Conservation (phyloP, 768 basidiomycete genomes). For the Boletus tylopilopsis region DNA sequence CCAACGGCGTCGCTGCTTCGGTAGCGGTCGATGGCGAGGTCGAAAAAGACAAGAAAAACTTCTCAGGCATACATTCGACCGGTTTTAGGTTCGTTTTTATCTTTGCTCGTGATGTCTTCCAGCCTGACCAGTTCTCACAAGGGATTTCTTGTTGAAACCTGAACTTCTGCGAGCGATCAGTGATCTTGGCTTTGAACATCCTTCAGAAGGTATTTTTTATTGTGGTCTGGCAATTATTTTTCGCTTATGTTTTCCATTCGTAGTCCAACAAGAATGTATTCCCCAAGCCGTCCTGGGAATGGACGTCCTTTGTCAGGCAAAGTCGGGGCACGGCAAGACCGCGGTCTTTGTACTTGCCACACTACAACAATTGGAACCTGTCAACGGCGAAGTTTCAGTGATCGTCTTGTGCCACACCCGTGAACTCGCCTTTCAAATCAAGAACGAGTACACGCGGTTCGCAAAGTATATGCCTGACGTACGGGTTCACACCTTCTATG, state of each 20-base stretch:
- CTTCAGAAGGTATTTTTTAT: constrained; percentile 79
- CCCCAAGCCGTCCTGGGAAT: constrained; percentile 99
- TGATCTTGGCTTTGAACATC: constrained; percentile 99
- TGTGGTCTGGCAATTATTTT: too few relatives aligned
- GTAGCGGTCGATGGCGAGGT: constrained; percentile 47
- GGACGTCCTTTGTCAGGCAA: constrained; percentile 99
- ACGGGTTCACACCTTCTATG: constrained; percentile 96
- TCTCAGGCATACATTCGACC: constrained; percentile 99
- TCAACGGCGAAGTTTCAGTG: constrained; percentile 96
- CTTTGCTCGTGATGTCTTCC: constrained; percentile 2
- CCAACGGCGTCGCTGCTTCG: constrained; percentile 46
- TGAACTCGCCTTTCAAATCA: constrained; percentile 99
- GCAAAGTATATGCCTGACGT: constrained; percentile 99
- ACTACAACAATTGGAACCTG: constrained; percentile 96
- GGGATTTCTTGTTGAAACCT: constrained; percentile 97
- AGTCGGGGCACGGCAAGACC: constrained; percentile 98
- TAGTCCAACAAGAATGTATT: constrained; percentile 99
- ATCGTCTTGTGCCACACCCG: constrained; percentile 98
- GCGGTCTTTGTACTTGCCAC: constrained; percentile 98
- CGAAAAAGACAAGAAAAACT: constrained; percentile 93
- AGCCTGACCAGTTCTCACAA: constrained; percentile 31
- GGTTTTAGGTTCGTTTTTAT: constrained; percentile 78
- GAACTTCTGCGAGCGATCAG: constrained; percentile 96
- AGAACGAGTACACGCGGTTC: constrained; percentile 99
- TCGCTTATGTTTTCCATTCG: not conserved